These are phyloP conservation scores for Melocanna baccifera DNA, from an alignment of 176 grass and related monocot species.

Conservation along the genomic window DNA sequence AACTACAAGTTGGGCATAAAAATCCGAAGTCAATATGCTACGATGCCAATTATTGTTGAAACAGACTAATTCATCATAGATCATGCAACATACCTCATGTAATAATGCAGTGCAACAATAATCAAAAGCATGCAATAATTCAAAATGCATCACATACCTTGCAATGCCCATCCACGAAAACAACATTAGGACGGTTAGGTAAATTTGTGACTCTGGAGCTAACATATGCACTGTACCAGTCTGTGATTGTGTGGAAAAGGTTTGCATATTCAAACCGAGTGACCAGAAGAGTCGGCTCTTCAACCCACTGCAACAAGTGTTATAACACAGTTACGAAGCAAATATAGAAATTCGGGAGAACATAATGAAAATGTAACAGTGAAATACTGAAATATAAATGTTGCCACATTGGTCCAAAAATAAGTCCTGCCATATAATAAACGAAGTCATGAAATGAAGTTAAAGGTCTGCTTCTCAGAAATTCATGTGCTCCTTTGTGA, in stretches of 20 bases:
- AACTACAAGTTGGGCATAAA: not conserved
- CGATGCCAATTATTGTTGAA: not conserved
- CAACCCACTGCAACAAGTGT: constrained; percentile 72
- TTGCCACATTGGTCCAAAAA: not conserved
- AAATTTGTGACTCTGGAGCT: constrained; percentile 79
- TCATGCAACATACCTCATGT: not conserved
- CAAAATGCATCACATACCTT: constrained; percentile 56
- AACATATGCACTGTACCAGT: constrained; percentile 98
- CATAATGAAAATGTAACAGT: not conserved
- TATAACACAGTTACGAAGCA: constrained; percentile 29
- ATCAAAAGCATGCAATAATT: not conserved
- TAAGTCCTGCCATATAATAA: constrained; percentile 3
- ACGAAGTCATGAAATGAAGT: not conserved
- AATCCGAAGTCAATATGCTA: not conserved
- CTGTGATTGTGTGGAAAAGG: constrained; percentile 97
- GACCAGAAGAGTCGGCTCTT: constrained; percentile 82
- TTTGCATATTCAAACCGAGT: constrained; percentile 98
- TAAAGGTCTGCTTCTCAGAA: constrained; percentile 7
- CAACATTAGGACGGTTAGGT: constrained; percentile 61
- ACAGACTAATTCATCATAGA: constrained; percentile 3
- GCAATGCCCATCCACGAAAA: constrained; percentile 97
- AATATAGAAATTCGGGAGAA: not conserved
- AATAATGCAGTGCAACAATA: constrained; percentile 12
- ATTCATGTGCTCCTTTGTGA: not conserved
- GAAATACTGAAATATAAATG: not conserved